Base-by-base conservation (phyloP, 805 yeast genomes). In the Lachancea lanzarotensis region DNA sequence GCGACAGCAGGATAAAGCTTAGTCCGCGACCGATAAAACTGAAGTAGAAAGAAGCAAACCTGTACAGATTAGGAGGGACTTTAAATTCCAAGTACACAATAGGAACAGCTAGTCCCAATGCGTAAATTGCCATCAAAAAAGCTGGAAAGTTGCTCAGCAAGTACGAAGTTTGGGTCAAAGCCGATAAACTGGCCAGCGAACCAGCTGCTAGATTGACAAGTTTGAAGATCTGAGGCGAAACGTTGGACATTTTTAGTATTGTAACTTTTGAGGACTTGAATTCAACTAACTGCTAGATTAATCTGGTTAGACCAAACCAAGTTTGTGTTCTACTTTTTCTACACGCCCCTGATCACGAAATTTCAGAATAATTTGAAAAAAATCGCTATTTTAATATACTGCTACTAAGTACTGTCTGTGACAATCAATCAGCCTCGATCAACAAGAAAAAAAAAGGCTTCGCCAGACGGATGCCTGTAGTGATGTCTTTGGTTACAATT, bases 1-100 rank as follows among this genome's bases (percentile, higher is more conserved):
- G 38, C 71, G 82, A 56, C 31, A 62, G 35, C 41, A 62, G 38
- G 18, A 62, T 49, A 35, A 56, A 51, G 6, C 56, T 68, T 11
- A 73, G 51, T 16, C 81, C 82, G 45, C 82, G 68, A 7, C 82
- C 82, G 17, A 74, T 56, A 52, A 81, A 82, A 25, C 84, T 79
- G 57, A 79, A 82, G 52, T 81, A 71, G 48, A 82, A 81, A 2
- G 86, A 80, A 7, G 79, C 84, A 54, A 78, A 84, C 5, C 76
- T 71, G 52, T 77, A 73, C n/a, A 84, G 74, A 49, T 78, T 76
- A 4, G 82, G 73, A 15, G 87, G 70, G 47, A 70, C 56, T 60
- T 71, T 62, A 48, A 66, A 67, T 48, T 69, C 73, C 46, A 59
- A 27, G 25, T 70, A 66, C 8, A 79, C 77, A 43, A 82, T 73